Evolutionary conservation across 441 rosid genomes (phyloP), one percentile per base, ranked within the genome.

Genomic region (Flueggea neowawraea): DNA sequence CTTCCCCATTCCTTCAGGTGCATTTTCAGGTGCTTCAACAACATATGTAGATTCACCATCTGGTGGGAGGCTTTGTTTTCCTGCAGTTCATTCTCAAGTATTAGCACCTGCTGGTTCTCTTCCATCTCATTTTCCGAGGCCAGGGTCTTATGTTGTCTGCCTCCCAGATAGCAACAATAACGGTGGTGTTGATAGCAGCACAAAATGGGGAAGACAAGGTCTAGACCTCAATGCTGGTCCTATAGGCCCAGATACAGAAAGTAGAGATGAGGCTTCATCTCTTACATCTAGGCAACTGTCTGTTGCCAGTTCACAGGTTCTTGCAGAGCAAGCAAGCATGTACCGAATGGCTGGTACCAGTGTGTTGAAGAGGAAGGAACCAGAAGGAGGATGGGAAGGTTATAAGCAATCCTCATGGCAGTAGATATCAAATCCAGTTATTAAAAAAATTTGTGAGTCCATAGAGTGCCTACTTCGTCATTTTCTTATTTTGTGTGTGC

Each of bases 201-300:
- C 73, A 68, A 81, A 71, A 59, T 78, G 80, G 79, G 78, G 68
- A 61, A 65, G 71, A 39, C 79, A 75, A 41, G 72, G 67, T 6
- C 71, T 81, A 28, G 85, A 78, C 54, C 78, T 81, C 14, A 81
- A 81, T 61, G 71, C 77, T 0, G 85, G 85, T 22, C 83, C 85
- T 41, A 45, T 66, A 39, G 81, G 81, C 16, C 61, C 62, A 12
- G 83, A 75, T 6, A 13, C 61, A 31, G 82, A 78, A 59, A 55
- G 75, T 48, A 74, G 75, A 63, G 81, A 73, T 57, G 82, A 75
- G 52, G 58, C 55, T 4, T 52, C 60, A 2, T 49, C 76, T 65
- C 50, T 65, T 44, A 60, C 54, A 8, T 66, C 61, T 11, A 75
- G 75, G 69, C 81, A 73, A 31, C 66, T 61, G 6, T 66, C 85